Evolutionary conservation across 495 filamentous ascomycete genomes (phyloP), one percentile per base, ranked within the genome.

Genomic region (Bombardia bombarda): DNA sequence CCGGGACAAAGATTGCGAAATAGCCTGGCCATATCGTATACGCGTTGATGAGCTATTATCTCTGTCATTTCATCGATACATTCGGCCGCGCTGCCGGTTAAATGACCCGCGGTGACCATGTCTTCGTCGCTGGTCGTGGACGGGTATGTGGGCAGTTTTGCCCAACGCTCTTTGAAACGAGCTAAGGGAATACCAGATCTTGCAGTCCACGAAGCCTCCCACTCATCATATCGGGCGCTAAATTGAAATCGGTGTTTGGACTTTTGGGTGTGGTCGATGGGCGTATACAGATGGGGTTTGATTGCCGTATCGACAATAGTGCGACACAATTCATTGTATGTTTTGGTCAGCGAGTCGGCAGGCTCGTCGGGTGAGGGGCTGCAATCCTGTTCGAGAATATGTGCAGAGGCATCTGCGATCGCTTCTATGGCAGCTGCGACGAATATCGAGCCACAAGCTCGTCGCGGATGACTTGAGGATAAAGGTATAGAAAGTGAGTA

Each of bases 141-240:
- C 19, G 39, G 18, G 25, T 42, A 42, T 26, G 39, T 42, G 17
- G 19, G 30, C n/a, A 43, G 40, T 30, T 34, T 34, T 17, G 34
- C 32, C 40, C 40, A 43, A 34, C 40, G 31, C 32, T 43, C 40
- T 14, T 43, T 36, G 40, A 42, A 42, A 10, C 26, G 39, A 26
- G 39, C 39, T 19, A 42, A 32, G 20, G 39, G 39, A 17, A 42
- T 43, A 18, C 18, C 20, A 19, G 40, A 35, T 26, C 40, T 34
- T 19, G 30, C 26, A 34, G 30, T 19, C 40, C 40, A 43, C 31
- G 40, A 43, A 26, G 35, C 34, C 12, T 12, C 26, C 40, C 40
- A 43, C 30, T 34, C 3, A 20, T 43, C 40, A 30, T 43, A 18
- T 34, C 34, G 19, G 18, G 40, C 40, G 40, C 40, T 43, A 18